phyloP scores from a whole-genome alignment of 2,329 filamentous ascomycete species.

The Tolypocladium inflatum region DNA sequence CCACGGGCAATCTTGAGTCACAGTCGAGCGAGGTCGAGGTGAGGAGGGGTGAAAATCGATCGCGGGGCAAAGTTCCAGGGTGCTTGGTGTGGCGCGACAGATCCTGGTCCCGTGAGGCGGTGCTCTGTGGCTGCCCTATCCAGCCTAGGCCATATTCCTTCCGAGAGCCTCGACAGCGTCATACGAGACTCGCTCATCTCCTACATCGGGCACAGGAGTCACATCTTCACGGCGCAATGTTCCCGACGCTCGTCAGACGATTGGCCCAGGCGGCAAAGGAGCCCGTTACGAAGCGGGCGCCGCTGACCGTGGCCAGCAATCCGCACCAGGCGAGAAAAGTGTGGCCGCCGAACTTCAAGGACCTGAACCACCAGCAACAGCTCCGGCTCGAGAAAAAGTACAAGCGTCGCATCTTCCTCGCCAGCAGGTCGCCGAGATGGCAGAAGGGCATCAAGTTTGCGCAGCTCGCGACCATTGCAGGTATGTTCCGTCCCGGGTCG shows the following conservation, averaged over 20 bases:
- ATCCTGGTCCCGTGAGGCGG: conserved; percentile 13
- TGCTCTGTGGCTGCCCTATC: conserved; percentile 11
- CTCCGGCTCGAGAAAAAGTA: conserved; percentile 72
- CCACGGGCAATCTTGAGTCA: conserved; percentile 22
- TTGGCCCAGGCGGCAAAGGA: conserved; percentile 21
- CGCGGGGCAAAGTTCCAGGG: conserved; percentile 20
- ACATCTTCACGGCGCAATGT: conserved; percentile 17
- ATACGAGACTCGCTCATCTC: background rate
- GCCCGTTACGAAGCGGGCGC: conserved; percentile 13
- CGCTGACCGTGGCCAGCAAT: conserved; percentile 36
- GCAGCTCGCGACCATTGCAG: conserved; percentile 50
- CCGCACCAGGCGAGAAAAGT: conserved; percentile 58
- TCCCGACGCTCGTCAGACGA: conserved; percentile 23
- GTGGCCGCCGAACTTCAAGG: conserved; percentile 70
- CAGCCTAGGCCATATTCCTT: background rate
- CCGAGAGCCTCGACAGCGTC: background rate
- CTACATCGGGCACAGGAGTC: background rate
- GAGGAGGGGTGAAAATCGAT: conserved; percentile 25
- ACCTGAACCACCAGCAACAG: conserved; percentile 61
- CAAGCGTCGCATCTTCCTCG: conserved; percentile 57
- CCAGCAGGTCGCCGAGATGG: conserved; percentile 53
- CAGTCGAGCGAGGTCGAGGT: conserved; percentile 6
- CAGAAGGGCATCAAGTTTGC: conserved; percentile 54
- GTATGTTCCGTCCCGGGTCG: conserved; percentile 26
- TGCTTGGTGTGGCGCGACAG: conserved; percentile 6